Base-by-base conservation (phyloP, 805 yeast genomes). In the Torulaspora franciscae region DNA sequence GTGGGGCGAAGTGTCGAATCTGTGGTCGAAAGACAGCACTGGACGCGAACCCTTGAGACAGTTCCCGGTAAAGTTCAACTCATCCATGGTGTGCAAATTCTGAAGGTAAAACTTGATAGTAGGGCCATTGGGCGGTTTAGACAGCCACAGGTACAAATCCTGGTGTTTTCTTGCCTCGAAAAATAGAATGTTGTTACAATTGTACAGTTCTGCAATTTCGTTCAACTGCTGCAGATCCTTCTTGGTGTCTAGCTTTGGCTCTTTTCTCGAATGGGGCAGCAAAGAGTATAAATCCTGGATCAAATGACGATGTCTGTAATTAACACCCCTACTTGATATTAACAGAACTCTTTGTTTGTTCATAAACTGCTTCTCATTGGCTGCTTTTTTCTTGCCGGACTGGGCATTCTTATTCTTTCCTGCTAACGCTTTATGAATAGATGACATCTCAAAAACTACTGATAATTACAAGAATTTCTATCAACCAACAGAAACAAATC, bases 101-200 rank as follows among this genome's bases (percentile, higher is more conserved):
- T 91, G 96, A 48, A 93, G 77, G 64, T 84, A 93, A 67, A 93
- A 91, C 68, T 93, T 93, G 59, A 86, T 71, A 19, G 97, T 91
- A 48, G 99, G 99, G 1, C 99, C 99, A 65, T 93, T 91, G 34
- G 99, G 99, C 24, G 98, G 93, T 68, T 93, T 91, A 27, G 96
- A 79, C 52, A 93, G 66, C 96, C 97, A 93, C 66, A 93, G 67
- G 66, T 93, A 93, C 60, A 93, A 78, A 69, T 93, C 99, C 67
- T 81, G 85, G 69, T 91, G 97, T 68, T 93, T 93, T 71, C 98
- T 83, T 44, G 95, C 87, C 69, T 93, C 99, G 65, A 93, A 93
- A 65, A 85, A 93, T 64, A 89, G 72, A 55, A 93, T 79, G 64
- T 93, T 93, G 70, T 93, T 93, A 76, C 99, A 93, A 74, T 93